Percentiles rank a stretch among this genome's conserved stretches.
Evolutionary conservation across 345 rosid species (phyloP).

Genomic region (Eucalyptus sp.): DNA sequence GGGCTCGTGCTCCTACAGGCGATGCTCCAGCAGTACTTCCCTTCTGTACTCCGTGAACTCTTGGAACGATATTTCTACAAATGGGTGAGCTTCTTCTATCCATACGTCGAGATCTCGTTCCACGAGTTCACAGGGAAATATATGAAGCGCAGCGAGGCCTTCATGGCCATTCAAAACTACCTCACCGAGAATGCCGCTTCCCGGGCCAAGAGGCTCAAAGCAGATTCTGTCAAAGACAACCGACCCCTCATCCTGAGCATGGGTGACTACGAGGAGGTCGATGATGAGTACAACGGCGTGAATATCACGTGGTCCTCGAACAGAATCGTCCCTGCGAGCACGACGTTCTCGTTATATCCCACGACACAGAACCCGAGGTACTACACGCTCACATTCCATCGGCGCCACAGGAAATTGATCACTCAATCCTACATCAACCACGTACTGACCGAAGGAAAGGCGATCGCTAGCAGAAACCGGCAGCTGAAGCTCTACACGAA

Average conservation of each 20-base stretch:
- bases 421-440: not conserved
- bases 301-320: not conserved
- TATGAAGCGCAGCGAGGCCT: not conserved
- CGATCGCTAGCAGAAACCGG: not conserved
- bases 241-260: not conserved
- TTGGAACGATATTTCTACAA: not conserved
- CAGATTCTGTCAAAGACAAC: not conserved
- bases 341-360: not conserved
- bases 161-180: not conserved
- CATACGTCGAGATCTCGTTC: constrained; percentile 1
- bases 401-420: not conserved
- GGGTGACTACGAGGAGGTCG: constrained; percentile 3
- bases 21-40: not conserved
- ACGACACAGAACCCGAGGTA: not conserved
- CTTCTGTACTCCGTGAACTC: not conserved
- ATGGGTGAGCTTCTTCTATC: not conserved
- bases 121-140: not conserved
- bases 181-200: not conserved
- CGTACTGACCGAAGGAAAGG: not conserved
- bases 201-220: not conserved
- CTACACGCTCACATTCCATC: not conserved
- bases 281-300: not conserved
- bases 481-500: not conserved
- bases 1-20: not conserved
- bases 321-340: not conserved